A percentile compares a stretch with the other conserved stretches of the same genome.
These are phyloP conservation scores for Grigorovia jiainica DNA, from an alignment of 805 yeast genomes.

Conservation along the genomic window DNA sequence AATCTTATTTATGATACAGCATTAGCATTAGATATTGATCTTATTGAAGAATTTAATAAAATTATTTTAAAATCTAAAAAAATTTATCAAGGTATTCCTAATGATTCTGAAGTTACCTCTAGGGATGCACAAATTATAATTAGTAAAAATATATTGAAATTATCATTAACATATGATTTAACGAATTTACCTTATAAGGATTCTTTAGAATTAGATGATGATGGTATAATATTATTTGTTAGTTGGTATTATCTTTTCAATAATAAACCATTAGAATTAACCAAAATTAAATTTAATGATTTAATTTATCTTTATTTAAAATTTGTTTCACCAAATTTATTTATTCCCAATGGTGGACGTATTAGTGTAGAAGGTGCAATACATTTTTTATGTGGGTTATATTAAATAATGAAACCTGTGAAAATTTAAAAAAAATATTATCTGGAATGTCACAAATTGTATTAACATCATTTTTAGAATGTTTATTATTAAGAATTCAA, in stretches of 20 bases:
- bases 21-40: conserved; percentile 56
- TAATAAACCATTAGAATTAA: conserved; percentile 10
- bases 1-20: conserved; percentile 42
- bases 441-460: conserved; percentile 26
- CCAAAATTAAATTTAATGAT: conserved; percentile 14
- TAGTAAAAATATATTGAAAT: conserved; percentile 29
- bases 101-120: conserved; percentile 22
- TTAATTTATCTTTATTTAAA: conserved; percentile 36
- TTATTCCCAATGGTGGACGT: conserved; percentile 16
- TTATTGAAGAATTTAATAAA: conserved; percentile 32
- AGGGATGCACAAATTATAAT: conserved; percentile 28
- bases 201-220: conserved; percentile 23
- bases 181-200: conserved; percentile 23
- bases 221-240: conserved; percentile 27
- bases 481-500: conserved; percentile 32
- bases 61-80: conserved; percentile 31
- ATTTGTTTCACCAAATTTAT: conserved; percentile 33
- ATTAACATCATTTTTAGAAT: conserved; percentile 33
- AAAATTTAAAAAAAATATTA: conserved; percentile 12
- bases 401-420: conserved; percentile 16
- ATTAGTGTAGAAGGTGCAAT: conserved; percentile 22
- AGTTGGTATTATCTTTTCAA: conserved; percentile 18
- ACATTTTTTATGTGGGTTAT: conserved; percentile 33
- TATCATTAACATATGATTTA: conserved; percentile 30
- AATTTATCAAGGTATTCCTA: conserved; percentile 32